A percentile compares a stretch with the other conserved stretches of the same genome.
Conservation (phyloP, 306 rosid species). For the Begonia loranthoides region DNA sequence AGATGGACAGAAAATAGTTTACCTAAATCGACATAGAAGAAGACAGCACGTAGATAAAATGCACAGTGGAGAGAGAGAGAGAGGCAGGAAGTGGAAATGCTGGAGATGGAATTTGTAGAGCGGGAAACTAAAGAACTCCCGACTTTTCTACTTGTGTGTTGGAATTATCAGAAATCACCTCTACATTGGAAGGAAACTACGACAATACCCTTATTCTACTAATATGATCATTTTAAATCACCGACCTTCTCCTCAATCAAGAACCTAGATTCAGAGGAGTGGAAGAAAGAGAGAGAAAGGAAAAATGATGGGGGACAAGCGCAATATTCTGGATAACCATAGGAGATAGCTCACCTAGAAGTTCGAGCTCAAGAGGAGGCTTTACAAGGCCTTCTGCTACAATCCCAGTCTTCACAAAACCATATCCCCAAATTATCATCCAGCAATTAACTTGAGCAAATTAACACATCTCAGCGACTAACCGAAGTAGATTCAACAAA, state of each 20-base stretch:
- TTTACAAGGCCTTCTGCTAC: slow-evolving; percentile 27
- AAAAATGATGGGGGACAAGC: slow-evolving; percentile 20
- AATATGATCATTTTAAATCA: neutral
- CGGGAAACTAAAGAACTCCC: neutral
- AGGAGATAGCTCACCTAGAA: slow-evolving; percentile 26
- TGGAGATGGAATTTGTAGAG: neutral
- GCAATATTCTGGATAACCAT: slow-evolving; percentile 30
- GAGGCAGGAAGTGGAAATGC: neutral
- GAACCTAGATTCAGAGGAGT: too few relatives aligned
- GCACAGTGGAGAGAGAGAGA: neutral
- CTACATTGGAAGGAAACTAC: neutral
- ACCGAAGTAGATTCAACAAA: too few relatives aligned
- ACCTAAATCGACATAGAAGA: neutral
- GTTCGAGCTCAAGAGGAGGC: slow-evolving; percentile 28
- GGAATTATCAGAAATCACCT: neutral
- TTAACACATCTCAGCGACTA: too few relatives aligned
- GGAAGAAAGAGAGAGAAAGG: too few relatives aligned
- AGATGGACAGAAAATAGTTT: neutral
- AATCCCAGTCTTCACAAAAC: slow-evolving; percentile 35
- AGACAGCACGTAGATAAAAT: neutral
- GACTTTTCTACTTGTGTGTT: neutral
- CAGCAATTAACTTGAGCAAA: too few relatives aligned
- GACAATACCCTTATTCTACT: neutral
- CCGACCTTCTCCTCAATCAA: too few relatives aligned
- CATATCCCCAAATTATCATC: too few relatives aligned